Conservation (phyloP, 805 yeast species). For the Pichia membranifaciens region DNA sequence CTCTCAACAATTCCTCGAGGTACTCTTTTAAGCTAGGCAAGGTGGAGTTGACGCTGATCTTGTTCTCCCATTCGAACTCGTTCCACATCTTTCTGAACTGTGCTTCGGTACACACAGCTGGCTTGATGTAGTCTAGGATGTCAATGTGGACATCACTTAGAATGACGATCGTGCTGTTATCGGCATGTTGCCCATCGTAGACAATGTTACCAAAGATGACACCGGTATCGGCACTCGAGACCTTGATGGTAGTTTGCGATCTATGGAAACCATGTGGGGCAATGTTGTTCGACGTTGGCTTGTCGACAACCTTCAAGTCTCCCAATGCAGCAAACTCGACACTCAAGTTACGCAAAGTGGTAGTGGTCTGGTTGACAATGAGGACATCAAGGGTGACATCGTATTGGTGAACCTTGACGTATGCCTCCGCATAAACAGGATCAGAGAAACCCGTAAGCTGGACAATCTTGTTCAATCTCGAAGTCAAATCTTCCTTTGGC, state of each 20-base stretch:
- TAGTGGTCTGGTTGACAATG: conserved; percentile 89
- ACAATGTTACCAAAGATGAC: conserved; percentile 96
- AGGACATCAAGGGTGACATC: conserved; percentile 92
- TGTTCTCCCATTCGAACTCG: conserved; percentile 99
- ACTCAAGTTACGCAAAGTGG: conserved; percentile 81
- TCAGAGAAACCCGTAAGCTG: conserved; percentile 98
- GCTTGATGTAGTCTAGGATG: conserved; percentile 95
- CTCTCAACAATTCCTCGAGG: conserved; percentile 65
- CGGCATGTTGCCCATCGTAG: conserved; percentile 92
- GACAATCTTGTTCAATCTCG: conserved; percentile 80
- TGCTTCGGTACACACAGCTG: conserved; percentile 83
- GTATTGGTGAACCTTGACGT: conserved; percentile 91
- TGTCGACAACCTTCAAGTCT: conserved; percentile 89
- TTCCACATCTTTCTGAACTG: conserved; percentile 98
- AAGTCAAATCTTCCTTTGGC: conserved; percentile 55
- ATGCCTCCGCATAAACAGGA: conserved; percentile 97
- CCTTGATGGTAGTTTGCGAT: conserved; percentile 83
- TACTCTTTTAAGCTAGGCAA: conserved; percentile 66
- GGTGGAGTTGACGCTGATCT: conserved; percentile 77
- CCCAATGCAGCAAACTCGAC: conserved; percentile 96
- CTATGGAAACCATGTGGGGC: conserved; percentile 98
- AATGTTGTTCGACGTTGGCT: conserved; percentile 81
- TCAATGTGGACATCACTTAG: conserved; percentile 93
- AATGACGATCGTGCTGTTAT: conserved; percentile 83
- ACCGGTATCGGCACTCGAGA: conserved; percentile 96